phyloP scores from a whole-genome alignment of 2,329 filamentous ascomycete genomes.

The Lachnellula subtilissima region DNA sequence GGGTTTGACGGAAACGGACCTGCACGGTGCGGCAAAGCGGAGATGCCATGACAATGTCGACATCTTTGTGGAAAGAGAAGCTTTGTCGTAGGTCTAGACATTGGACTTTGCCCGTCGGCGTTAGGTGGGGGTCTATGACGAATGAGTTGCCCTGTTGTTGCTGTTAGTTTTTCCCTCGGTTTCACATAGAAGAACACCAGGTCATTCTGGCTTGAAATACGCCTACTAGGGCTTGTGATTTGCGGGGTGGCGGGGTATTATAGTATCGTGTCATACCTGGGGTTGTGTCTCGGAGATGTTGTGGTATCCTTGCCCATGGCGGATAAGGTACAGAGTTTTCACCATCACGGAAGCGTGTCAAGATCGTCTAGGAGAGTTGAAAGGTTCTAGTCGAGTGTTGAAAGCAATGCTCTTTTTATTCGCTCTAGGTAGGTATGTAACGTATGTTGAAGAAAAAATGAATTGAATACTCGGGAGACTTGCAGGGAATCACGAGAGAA shows the following conservation, averaged over 20 bases:
- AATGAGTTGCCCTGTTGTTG: slow-evolving; percentile 10
- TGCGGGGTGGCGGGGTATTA: not conserved
- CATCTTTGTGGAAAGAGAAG: slow-evolving; percentile 60
- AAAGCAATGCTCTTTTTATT: not conserved
- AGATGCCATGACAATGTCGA: slow-evolving; percentile 69
- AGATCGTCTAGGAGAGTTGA: not conserved
- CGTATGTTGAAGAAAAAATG: not conserved
- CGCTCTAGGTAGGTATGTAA: not conserved
- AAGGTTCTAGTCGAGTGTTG: not conserved
- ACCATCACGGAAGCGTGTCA: not conserved
- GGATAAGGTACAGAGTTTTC: slow-evolving; percentile 39
- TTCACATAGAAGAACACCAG: not conserved
- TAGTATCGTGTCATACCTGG: not conserved
- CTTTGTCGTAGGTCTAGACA: slow-evolving; percentile 55
- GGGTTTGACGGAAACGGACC: not conserved
- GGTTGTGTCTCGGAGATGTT: slow-evolving; percentile 49
- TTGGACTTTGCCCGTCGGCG: slow-evolving; percentile 68
- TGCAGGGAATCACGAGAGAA: not conserved
- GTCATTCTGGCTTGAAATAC: not conserved
- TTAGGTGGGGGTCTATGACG: slow-evolving; percentile 63
- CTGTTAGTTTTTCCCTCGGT: not conserved
- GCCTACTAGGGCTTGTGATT: not conserved
- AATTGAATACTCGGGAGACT: not conserved
- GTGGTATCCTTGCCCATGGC: slow-evolving; percentile 74
- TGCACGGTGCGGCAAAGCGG: slow-evolving; percentile 74